Base-by-base conservation (phyloP, 1,139 yeast species). In the Blastobotrys capitulatus region DNA sequence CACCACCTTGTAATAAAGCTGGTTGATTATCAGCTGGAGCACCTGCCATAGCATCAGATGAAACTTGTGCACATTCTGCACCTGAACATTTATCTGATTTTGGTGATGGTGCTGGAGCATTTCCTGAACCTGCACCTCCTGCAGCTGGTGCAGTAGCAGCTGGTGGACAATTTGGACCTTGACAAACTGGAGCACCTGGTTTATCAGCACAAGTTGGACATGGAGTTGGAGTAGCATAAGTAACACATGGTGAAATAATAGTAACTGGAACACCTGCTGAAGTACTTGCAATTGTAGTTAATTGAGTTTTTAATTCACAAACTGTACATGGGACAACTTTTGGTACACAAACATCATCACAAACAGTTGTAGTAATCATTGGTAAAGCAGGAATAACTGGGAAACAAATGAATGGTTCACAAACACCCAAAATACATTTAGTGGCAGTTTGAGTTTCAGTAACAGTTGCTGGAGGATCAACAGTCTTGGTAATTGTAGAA, bases 381-480 rank as follows among this genome's bases (percentile, higher is more conserved):
- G 64, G 61, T 25, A 58, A 53, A 32, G 52, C 25, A 22, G 25
- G n/a, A 41, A 55, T 42, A 26, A 60, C 57, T 13, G 60, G 53
- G 26, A 60, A 51, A 15, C 49, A 48, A 19, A 60, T 58, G 15
- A 48, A 41, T 9, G 61, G 51, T 25, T 54, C 48, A 52, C 65
- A 62, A 36, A 54, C 57, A 34, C 59, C 56, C 22, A 54, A 46
- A 44, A 60, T 55, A 53, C 66, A 65, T 39, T 52, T 56, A 25
- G 63, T 57, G 44, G 59, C n/a, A n/a, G n/a, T n/a, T n/a, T n/a
- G n/a, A n/a, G n/a, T n/a, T n/a, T n/a, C n/a, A n/a, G n/a, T n/a
- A n/a, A n/a, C n/a, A n/a, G n/a, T n/a, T n/a, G n/a, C n/a, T n/a
- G n/a, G n/a, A n/a, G n/a, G n/a, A n/a, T n/a, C n/a, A n/a, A n/a